Evolutionary conservation across 768 basidiomycete genomes (phyloP).

Genomic region (Mycena galericulata): DNA sequence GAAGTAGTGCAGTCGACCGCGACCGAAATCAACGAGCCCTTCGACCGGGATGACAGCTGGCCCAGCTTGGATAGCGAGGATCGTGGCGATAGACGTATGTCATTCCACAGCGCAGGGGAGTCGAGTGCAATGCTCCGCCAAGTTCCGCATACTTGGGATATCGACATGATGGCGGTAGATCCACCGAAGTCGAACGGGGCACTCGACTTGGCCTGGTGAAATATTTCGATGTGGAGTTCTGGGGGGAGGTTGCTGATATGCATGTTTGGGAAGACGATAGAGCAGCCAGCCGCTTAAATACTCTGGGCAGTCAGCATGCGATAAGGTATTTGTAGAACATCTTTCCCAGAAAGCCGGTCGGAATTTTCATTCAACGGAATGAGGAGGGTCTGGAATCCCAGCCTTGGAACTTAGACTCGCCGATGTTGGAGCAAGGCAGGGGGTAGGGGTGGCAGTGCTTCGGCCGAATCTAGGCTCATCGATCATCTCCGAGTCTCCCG

Average conservation of each 20-base stretch:
- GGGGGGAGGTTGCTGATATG: constrained; percentile 10
- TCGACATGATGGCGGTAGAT: not conserved
- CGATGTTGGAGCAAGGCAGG: too few species aligned
- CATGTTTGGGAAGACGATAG: not conserved
- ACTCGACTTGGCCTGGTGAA: not conserved
- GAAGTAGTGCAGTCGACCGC: not conserved
- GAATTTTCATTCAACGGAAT: too few species aligned
- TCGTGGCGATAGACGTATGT: constrained; percentile 1
- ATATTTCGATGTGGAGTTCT: constrained; percentile 19
- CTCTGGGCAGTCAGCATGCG: not conserved
- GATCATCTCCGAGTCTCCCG: too few species aligned
- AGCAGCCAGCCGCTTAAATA: not conserved
- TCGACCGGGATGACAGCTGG: not conserved
- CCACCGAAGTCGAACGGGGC: constrained; percentile 4
- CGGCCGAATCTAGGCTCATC: too few species aligned
- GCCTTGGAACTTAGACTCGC: too few species aligned
- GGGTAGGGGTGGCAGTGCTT: too few species aligned
- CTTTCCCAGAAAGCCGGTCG: too few species aligned
- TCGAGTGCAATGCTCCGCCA: constrained; percentile 14
- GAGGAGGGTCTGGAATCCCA: too few species aligned
- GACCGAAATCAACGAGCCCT: not conserved
- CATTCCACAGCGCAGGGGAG: constrained; percentile 8
- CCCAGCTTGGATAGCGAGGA: constrained; percentile 7
- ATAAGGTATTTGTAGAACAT: too few species aligned
- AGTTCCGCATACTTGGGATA: constrained; percentile 13